Base-by-base conservation (phyloP, 495 filamentous ascomycete species). In the Schizothecium vesticola region DNA sequence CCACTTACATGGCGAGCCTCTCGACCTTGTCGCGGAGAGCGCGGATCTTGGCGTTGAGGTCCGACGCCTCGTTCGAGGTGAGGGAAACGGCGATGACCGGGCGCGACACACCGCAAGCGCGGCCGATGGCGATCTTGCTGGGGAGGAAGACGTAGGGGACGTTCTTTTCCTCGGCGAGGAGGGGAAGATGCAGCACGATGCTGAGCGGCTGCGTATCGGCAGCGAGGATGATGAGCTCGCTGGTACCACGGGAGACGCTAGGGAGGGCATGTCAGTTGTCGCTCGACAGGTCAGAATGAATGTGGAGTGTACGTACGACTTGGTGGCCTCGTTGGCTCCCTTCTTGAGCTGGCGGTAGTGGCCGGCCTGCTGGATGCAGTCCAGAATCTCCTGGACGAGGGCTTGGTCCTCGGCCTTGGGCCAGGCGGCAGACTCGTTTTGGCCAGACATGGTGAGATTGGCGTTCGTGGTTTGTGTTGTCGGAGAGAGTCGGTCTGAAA, bases 1-100 rank as follows among this genome's bases (percentile, higher is more conserved):
- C 62, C 33, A 63, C 76, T 88, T 92, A 99, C 82, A 99, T 96
- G 88, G 94, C 92, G 65, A 97, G 85, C 74, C 95, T 86, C 85
- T 99, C 95, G 56, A 99, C 92, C 89, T 97, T 95, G 78, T 94
- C 90, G 86, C 94, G 97, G 74, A 98, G 80, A 59, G 84, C 80
- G 67, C 90, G 83, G 78, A 98, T 97, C 86, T 95, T 92, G 70
- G 84, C 83, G 80, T 89, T 89, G 31, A 98, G 84, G 76, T 97
- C 95, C 66, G 86, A 90, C 16, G 91, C 92, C 81, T 97, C 95
- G 85, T 97, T 98, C 72, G 91, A 93, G 51, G 92, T 97, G 75
- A 97, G 94, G 69, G 86, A 89, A 55, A 87, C 89, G 56, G 91
- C 89, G 72, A 99, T 97, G 55, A 99, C 93, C 57, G 92, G 86